Base-by-base conservation (phyloP, 2,329 filamentous ascomycete species). In the Cucurbitaria berberidis region DNA sequence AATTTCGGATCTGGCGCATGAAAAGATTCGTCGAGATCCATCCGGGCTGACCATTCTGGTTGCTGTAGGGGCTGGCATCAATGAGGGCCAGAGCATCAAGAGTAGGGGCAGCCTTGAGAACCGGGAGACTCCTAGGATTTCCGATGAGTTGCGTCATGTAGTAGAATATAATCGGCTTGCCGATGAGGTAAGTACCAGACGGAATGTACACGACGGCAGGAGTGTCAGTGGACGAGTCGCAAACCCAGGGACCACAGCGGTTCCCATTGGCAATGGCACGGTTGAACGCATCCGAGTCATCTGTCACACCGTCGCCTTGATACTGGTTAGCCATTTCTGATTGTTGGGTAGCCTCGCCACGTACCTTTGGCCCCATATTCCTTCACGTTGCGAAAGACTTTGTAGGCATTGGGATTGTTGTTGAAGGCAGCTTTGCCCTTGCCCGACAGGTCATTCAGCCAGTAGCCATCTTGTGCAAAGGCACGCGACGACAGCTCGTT, bases 91-190 rank as follows among this genome's bases (percentile, higher is more conserved):
- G 73, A 24, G 82, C 83, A 7, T 62, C 48, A 57, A 88, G 86
- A 48, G 73, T 75, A 6, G 79, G 40, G 6, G 80, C 78, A 5
- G 83, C 84, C 59, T 84, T 82, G 43, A 88, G 76, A 1, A 81
- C 77, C 0, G 86, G 84, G 15, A 82, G 75, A 35, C 76, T 76
- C 58, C 80, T 82, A 9, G 85, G 81, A 53, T 87, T 84, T 26
- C 85, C 85, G 44, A 87, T 78, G 8, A 89, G 72, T 63, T 86
- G 81, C 2, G 86, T 88, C 61, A 83, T 82, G 74, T 88, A 89
- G 63, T 85, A 87, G 63, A 85, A 80, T 53, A 86, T 78, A 55
- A 89, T 84, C 0, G 83, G 77, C 1, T 77, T 75, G 47, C 54
- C 55, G 38, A 74, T 67, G 40, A 71, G 53, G 60, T 89, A 89